Percentiles rank a stretch among this genome's conserved stretches.
Evolutionary conservation across 305 asterid species (phyloP).

Genomic region (Stenogyne calaminthoides): DNA sequence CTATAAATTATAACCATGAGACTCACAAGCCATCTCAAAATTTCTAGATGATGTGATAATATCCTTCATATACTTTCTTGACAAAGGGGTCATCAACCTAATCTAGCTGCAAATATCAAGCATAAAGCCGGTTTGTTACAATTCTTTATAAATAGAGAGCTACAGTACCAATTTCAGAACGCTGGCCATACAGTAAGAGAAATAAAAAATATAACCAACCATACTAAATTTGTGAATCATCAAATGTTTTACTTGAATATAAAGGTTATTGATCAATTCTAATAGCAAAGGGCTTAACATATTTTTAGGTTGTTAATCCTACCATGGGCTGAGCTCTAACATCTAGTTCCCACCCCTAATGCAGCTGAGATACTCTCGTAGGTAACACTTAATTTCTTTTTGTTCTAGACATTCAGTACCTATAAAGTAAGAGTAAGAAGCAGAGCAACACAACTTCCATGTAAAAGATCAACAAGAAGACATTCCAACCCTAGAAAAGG

Average conservation of each 20-base stretch:
- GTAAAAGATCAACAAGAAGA: background rate
- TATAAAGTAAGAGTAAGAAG: background rate
- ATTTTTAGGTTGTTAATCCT: background rate
- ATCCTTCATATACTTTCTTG: background rate
- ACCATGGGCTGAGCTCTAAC: background rate
- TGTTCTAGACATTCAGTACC: background rate
- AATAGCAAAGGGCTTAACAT: background rate
- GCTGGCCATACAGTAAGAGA: background rate
- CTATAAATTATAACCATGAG: background rate
- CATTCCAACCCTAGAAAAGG: background rate
- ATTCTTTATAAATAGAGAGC: background rate
- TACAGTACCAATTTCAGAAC: background rate
- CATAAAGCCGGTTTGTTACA: background rate
- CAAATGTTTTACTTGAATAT: background rate
- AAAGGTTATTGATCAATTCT: background rate
- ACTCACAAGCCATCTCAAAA: background rate
- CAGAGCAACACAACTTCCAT: conserved; percentile 12
- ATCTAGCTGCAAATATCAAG: background rate
- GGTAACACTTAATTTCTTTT: background rate
- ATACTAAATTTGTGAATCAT: background rate
- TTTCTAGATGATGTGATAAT: background rate
- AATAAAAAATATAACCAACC: background rate
- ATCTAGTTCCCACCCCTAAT: background rate
- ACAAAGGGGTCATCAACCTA: background rate
- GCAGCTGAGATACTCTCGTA: background rate